Evolutionary conservation across 306 rosid species (phyloP).

Genomic region (Pueraria montana): DNA sequence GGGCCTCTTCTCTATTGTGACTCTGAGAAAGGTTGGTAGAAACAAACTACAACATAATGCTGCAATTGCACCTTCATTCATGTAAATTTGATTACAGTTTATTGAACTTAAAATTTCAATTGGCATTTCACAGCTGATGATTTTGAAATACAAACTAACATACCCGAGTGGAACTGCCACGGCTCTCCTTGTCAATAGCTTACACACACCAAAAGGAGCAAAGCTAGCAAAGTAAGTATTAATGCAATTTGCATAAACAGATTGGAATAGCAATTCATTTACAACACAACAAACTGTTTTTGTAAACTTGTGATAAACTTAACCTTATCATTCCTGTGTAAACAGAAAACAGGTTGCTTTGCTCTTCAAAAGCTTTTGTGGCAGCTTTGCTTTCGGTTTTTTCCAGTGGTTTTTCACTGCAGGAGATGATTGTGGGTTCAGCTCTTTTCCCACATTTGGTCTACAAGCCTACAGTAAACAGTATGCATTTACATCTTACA

Average conservation of each 20-base stretch:
- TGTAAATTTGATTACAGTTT: not conserved
- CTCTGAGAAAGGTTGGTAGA: slow-evolving; percentile 71
- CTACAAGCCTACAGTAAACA: slow-evolving; percentile 61
- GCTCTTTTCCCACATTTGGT: slow-evolving; percentile 77
- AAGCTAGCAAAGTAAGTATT: slow-evolving; percentile 70
- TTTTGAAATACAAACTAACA: slow-evolving; percentile 74
- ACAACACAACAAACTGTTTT: not conserved
- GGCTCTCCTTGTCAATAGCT: slow-evolving; percentile 79
- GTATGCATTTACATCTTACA: slow-evolving; percentile 37
- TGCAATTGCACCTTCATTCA: not conserved
- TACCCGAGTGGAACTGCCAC: slow-evolving; percentile 94
- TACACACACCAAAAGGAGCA: slow-evolving; percentile 89
- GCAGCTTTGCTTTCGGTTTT: slow-evolving; percentile 64
- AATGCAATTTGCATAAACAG: not conserved
- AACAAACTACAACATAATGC: not conserved
- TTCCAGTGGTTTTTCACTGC: slow-evolving; percentile 82
- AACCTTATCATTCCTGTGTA: slow-evolving; percentile 1
- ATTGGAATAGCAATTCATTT: not conserved
- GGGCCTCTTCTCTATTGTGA: slow-evolving; percentile 79
- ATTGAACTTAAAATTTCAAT: slow-evolving; percentile 7
- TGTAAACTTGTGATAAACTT: not conserved
- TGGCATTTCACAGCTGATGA: slow-evolving; percentile 63
- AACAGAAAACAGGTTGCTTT: slow-evolving; percentile 72
- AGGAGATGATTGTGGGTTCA: slow-evolving; percentile 71
- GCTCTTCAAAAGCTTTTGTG: slow-evolving; percentile 70